phyloP scores from a whole-genome alignment of 73 alveolate genomes.

The Durusdinium trenchii region DNA sequence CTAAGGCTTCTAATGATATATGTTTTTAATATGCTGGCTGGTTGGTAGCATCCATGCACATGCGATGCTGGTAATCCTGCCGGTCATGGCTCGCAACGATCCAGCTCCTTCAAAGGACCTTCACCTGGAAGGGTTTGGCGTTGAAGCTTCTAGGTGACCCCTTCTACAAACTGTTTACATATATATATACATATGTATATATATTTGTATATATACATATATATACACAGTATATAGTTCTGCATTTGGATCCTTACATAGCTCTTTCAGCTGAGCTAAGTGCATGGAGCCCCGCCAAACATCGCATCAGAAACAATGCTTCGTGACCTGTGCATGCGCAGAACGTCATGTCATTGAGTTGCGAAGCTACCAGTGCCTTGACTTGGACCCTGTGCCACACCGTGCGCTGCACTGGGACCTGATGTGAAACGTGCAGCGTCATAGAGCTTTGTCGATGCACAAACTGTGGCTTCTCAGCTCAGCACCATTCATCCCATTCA shows the following conservation, averaged over 20 bases:
- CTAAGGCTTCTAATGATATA: not conserved
- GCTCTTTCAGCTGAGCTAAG: not conserved
- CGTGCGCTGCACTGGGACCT: constrained; percentile 84
- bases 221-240: too few species aligned
- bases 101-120: constrained; percentile 67
- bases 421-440: not conserved
- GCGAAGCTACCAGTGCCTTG: not conserved
- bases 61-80: not conserved
- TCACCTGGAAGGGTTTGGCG: not conserved
- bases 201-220: too few species aligned
- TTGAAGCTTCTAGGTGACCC: too few species aligned
- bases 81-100: constrained; percentile 50
- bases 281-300: constrained; percentile 53
- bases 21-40: not conserved
- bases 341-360: not conserved
- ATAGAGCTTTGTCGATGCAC: not conserved
- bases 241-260: not conserved
- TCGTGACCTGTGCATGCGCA: constrained; percentile 58
- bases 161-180: too few species aligned
- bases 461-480: not conserved
- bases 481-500: constrained; percentile 68
- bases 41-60: not conserved
- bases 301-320: constrained; percentile 68
- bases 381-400: constrained; percentile 79
- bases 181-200: too few species aligned